Base-by-base conservation (phyloP, 2,329 filamentous ascomycete species). In the Nemania bipapillata region DNA sequence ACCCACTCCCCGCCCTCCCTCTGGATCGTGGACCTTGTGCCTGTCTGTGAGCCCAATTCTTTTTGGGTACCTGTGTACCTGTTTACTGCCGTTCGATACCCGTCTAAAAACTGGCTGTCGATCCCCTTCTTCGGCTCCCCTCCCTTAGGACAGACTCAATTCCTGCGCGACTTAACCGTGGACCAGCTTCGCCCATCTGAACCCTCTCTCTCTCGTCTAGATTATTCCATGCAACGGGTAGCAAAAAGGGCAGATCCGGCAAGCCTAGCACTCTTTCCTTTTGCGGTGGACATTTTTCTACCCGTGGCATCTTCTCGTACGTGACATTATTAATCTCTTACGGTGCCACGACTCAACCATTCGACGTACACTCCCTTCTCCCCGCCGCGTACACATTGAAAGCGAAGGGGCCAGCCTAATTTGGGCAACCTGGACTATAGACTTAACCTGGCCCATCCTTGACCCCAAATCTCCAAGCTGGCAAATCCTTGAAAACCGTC, bases 401-500 rank as follows among this genome's bases (percentile, higher is more conserved):
- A 24, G 12, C 37, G 47, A 58, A 37, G 42, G 26, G 45, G 47
- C 22, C 35, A 55, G 22, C 4, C 12, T 26, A 28, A n/a, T n/a
- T 60, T 26, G 50, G 22, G 32, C 61, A 6, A 61, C 57, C 15
- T 54, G 30, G 26, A 40, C 35, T 12, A 30, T 11, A 42, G 17
- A 24, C 28, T 28, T 26, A 53, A 47, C 53, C 35, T 55, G 8
- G 63, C 22, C 45, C 28, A 11, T 20, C 40, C n/a, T 15, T 26
- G 49, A 54, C 53, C 68, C 71, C 56, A 63, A 59, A 26, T 24
- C 26, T 26, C 50, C 42, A 35, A 61, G 60, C 17, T 15, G 12
- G 42, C 30, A 22, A 20, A 47, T 26, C 17, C 9, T 9, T 22
- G 5, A 4, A 52, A 17, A 11, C 30, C 65, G 69, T 60, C 79